Conservation (phyloP, 2,329 filamentous ascomycete genomes). For the Paracamarosporium sp. region DNA sequence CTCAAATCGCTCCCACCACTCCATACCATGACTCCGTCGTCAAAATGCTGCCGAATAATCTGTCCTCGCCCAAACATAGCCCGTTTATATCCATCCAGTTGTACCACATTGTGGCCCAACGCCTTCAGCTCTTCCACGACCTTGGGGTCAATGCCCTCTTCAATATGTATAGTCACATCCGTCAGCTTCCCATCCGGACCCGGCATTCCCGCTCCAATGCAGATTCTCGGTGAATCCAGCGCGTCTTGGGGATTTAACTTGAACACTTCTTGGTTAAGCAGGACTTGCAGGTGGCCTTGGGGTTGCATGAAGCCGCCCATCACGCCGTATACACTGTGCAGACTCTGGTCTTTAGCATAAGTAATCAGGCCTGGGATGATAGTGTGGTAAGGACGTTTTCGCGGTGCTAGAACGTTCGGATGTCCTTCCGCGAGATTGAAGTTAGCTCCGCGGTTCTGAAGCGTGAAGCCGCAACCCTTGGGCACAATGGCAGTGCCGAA, state of each 20-base stretch:
- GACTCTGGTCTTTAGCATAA: conserved; percentile 71
- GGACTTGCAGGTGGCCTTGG: conserved; percentile 91
- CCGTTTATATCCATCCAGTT: conserved; percentile 70
- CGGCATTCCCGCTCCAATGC: conserved; percentile 77
- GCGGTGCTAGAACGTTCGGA: conserved; percentile 79
- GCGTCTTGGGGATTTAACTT: conserved; percentile 84
- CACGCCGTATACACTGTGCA: conserved; percentile 90
- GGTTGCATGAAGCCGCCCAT: conserved; percentile 99
- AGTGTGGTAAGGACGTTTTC: conserved; percentile 94
- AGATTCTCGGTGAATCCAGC: conserved; percentile 89
- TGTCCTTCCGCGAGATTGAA: conserved; percentile 76
- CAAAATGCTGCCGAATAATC: conserved; percentile 78
- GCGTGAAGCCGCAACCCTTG: conserved; percentile 83
- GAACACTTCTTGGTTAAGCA: conserved; percentile 88
- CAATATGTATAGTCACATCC: conserved; percentile 74
- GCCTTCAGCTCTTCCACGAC: conserved; percentile 70
- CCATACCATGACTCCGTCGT: conserved; percentile 78
- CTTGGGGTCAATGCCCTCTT: conserved; percentile 78
- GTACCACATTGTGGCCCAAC: conserved; percentile 75
- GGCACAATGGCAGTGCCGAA: conserved; percentile 91
- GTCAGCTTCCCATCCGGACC: conserved; percentile 62
- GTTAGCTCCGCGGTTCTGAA: conserved; percentile 91
- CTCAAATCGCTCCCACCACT: conserved; percentile 88
- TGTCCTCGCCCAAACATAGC: conserved; percentile 85
- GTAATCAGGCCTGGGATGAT: conserved; percentile 95